A percentile compares a stretch with the other conserved stretches of the same genome.
phyloP scores from a whole-genome alignment of 2,329 filamentous ascomycete species.

The Ophiostoma triangulosporum region DNA sequence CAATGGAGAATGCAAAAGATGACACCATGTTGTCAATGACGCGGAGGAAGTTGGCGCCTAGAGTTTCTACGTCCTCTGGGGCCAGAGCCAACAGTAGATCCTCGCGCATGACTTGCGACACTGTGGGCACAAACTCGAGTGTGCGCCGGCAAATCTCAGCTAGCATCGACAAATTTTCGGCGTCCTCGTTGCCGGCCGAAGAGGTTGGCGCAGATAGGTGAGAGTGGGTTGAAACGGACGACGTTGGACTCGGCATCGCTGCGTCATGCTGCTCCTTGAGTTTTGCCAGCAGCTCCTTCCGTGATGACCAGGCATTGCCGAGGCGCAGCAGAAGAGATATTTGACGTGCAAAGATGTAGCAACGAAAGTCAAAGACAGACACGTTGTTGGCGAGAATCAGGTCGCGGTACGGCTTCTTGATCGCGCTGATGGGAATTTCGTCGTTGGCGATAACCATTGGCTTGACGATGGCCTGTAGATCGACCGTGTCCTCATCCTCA shows the following conservation, averaged over 20 bases:
- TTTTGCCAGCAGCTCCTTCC: conserved; percentile 48
- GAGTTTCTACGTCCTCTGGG: conserved; percentile 18
- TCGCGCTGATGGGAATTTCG: conserved; percentile 46
- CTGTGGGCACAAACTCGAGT: conserved; percentile 69
- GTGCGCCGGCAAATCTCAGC: conserved; percentile 76
- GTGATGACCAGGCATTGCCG: conserved; percentile 56
- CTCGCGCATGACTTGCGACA: conserved; percentile 64
- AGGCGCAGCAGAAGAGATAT: conserved; percentile 68
- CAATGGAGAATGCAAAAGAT: conserved; percentile 65
- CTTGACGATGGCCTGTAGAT: conserved; percentile 30
- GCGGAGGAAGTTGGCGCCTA: conserved; percentile 27
- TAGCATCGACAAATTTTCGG: conserved; percentile 66
- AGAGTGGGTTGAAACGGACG: background rate
- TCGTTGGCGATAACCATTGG: background rate
- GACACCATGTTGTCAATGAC: conserved; percentile 61
- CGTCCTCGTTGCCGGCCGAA: conserved; percentile 41
- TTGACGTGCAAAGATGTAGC: conserved; percentile 86
- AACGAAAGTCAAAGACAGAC: conserved; percentile 87
- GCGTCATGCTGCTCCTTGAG: conserved; percentile 49
- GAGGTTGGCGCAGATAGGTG: conserved; percentile 30
- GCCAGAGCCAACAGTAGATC: conserved; percentile 54
- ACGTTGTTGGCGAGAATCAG: conserved; percentile 91
- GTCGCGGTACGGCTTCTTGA: conserved; percentile 73
- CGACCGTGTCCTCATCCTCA: conserved; percentile 31
- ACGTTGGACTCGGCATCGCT: conserved; percentile 32